Evolutionary conservation across 345 rosid genomes (phyloP).

Genomic region (Zanthoxylum bungeanum): DNA sequence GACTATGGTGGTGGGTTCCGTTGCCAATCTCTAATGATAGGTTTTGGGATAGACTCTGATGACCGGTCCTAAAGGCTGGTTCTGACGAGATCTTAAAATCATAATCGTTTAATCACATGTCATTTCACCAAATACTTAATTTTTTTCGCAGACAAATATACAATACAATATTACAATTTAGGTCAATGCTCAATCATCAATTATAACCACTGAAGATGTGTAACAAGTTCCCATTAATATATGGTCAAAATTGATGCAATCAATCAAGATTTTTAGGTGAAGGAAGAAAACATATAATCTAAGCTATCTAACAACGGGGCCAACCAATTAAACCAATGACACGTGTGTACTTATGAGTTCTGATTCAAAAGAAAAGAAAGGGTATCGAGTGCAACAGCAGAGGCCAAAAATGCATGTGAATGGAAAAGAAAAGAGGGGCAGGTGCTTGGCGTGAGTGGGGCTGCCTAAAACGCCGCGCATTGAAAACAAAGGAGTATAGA

Average conservation of each 20-base stretch:
- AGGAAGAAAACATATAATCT: constrained; percentile 19
- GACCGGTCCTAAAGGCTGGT: no score
- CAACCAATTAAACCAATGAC: neutral
- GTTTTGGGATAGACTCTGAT: no score
- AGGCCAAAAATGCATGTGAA: constrained; percentile 17
- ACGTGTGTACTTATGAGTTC: neutral
- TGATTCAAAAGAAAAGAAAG: neutral
- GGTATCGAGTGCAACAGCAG: neutral
- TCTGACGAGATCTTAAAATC: no score
- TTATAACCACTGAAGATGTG: no score
- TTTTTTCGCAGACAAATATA: no score
- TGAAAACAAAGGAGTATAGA: no score
- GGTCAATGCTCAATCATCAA: no score
- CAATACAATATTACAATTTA: no score
- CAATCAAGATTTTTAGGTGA: constrained; percentile 8
- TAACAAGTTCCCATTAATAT: neutral
- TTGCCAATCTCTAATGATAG: no score
- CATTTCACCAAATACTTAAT: no score
- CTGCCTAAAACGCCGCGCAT: constrained; percentile 26
- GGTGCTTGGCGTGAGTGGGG: constrained; percentile 41
- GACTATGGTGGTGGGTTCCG: no score
- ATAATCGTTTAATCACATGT: no score
- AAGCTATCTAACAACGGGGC: constrained; percentile 19
- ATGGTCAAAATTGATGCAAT: constrained; percentile 9
- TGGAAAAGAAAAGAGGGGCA: constrained; percentile 2